A percentile compares a stretch with the other conserved stretches of the same genome.
Evolutionary conservation across 352 stramenopile genomes (phyloP).

Genomic region (Plasmopara halstedii): DNA sequence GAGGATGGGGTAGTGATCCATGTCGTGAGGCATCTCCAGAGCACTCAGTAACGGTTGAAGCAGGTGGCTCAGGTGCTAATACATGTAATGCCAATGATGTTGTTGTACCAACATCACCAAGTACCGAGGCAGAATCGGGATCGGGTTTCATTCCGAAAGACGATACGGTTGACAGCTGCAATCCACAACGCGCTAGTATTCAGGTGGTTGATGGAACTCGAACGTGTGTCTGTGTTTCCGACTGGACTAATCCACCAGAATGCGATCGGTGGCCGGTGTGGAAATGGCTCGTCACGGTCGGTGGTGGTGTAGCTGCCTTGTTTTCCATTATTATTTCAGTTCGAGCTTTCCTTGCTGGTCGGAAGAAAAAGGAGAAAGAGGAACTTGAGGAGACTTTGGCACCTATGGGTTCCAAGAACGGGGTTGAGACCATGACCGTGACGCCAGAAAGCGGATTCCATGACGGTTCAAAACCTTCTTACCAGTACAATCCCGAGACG

Average conservation of each 20-base stretch:
- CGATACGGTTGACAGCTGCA: conserved; percentile 34
- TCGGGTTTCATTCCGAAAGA: conserved; percentile 13
- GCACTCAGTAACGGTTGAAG: conserved; percentile 36
- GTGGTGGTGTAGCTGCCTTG: conserved; percentile 44
- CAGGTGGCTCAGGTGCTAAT: conserved; percentile 19
- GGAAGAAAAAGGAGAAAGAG: conserved; percentile 28
- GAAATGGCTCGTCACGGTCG: conserved; percentile 52
- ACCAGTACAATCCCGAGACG: conserved; percentile 24
- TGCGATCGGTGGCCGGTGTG: conserved; percentile 44
- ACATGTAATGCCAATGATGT: conserved; percentile 18
- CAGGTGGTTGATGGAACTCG: conserved; percentile 29
- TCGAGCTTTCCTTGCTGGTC: conserved; percentile 33
- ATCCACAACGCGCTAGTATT: conserved; percentile 39
- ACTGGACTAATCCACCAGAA: conserved; percentile 50
- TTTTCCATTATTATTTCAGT: conserved; percentile 53
- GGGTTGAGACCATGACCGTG: conserved; percentile 29
- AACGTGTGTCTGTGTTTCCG: conserved; percentile 49
- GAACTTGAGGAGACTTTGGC: conserved; percentile 9
- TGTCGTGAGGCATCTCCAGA: conserved; percentile 45
- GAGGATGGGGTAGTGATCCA: conserved; percentile 45
- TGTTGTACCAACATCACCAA: conserved; percentile 2
- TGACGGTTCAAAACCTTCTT: conserved; percentile 8
- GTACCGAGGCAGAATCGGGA: background rate
- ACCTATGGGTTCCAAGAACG: conserved; percentile 14
- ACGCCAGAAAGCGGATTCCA: conserved; percentile 23